phyloP scores from a whole-genome alignment of 495 filamentous ascomycete genomes.

The Clavariopsis aquatica region DNA sequence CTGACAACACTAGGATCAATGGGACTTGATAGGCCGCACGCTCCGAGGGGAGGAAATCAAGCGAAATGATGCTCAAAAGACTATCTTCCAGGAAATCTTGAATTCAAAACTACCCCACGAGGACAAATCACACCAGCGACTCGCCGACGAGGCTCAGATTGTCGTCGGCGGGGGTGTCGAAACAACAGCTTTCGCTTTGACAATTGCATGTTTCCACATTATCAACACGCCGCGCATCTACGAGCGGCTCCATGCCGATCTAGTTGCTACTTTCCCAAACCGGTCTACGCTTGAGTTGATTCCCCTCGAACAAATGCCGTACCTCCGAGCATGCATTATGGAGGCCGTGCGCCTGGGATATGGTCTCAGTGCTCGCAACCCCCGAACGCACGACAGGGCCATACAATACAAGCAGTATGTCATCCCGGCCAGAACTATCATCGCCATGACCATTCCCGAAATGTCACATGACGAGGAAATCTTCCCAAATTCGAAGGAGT shows the following conservation, averaged over 20 bases:
- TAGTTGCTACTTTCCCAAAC: slow-evolving; percentile 28
- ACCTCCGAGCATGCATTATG: slow-evolving; percentile 39
- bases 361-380: slow-evolving; percentile 23
- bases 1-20: slow-evolving; percentile 14
- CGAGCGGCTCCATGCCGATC: slow-evolving; percentile 20
- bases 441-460: slow-evolving; percentile 30
- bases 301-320: slow-evolving; percentile 42
- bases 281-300: slow-evolving; percentile 36
- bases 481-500: slow-evolving; percentile 19
- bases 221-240: slow-evolving; percentile 35
- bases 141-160: slow-evolving; percentile 43
- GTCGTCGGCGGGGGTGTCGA: slow-evolving; percentile 46
- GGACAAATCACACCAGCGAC: slow-evolving; percentile 36
- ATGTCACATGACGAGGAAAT: slow-evolving; percentile 29
- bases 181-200: slow-evolving; percentile 43
- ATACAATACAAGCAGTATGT: slow-evolving; percentile 22
- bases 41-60: slow-evolving; percentile 15
- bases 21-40: slow-evolving; percentile 7
- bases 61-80: slow-evolving; percentile 7
- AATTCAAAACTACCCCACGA: slow-evolving; percentile 16
- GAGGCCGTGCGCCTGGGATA: slow-evolving; percentile 18
- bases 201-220: slow-evolving; percentile 42
- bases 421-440: slow-evolving; percentile 21
- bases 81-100: slow-evolving; percentile 33
- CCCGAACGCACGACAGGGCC: slow-evolving; percentile 11